These are phyloP conservation scores for Candida coquimbonensis DNA, from an alignment of 805 yeast species.

Conservation along the genomic window DNA sequence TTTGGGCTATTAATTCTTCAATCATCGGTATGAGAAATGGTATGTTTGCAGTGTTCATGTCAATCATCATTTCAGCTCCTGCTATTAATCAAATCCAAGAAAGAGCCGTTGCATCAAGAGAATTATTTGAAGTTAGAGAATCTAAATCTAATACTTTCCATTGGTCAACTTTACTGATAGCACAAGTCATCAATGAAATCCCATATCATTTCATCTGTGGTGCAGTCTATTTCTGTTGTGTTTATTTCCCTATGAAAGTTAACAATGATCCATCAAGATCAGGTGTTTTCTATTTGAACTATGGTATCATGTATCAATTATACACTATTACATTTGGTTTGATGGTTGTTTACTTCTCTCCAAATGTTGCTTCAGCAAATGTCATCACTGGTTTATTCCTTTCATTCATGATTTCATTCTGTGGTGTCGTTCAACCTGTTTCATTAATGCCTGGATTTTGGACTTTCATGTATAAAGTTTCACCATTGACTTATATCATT, in stretches of 20 bases:
- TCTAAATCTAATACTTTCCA: slow-evolving; percentile 66
- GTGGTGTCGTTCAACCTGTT: slow-evolving; percentile 33
- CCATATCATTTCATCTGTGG: slow-evolving; percentile 49
- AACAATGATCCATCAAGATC: slow-evolving; percentile 35
- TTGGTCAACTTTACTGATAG: slow-evolving; percentile 54
- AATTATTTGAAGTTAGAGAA: slow-evolving; percentile 65
- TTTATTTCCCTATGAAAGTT: slow-evolving; percentile 44
- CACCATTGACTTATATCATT: slow-evolving; percentile 58
- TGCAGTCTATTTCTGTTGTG: slow-evolving; percentile 46
- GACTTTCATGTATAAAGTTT: slow-evolving; percentile 61
- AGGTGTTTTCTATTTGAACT: slow-evolving; percentile 43
- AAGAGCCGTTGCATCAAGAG: slow-evolving; percentile 51
- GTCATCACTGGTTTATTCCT: slow-evolving; percentile 43
- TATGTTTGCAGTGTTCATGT: slow-evolving; percentile 55
- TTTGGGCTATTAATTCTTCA: slow-evolving; percentile 49
- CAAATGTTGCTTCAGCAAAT: slow-evolving; percentile 66
- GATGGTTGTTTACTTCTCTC: slow-evolving; percentile 49
- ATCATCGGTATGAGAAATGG: slow-evolving; percentile 54
- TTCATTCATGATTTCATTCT: slow-evolving; percentile 28
- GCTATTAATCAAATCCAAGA: slow-evolving; percentile 60
- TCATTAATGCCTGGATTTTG: slow-evolving; percentile 63
- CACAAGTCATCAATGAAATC: slow-evolving; percentile 50
- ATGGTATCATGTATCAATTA: slow-evolving; percentile 36
- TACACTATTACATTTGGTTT: slow-evolving; percentile 40
- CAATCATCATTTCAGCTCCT: slow-evolving; percentile 52